A percentile compares a stretch with the other conserved stretches of the same genome.
Conservation (phyloP, 2,329 filamentous ascomycete species). For the Tolypocladium ophioglossoides region DNA sequence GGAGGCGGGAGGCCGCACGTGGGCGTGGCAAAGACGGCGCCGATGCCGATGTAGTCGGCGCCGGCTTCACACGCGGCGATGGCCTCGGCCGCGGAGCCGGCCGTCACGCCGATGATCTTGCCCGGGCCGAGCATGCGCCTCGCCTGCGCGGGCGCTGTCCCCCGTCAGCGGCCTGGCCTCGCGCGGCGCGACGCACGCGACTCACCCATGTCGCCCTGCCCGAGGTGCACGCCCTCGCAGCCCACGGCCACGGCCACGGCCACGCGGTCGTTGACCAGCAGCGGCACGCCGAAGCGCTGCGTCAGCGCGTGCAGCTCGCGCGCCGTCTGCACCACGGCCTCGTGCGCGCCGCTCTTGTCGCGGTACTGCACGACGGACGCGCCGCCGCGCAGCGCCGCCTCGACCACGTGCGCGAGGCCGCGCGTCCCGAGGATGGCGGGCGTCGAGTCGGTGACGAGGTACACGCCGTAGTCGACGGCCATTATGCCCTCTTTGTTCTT, state of each 20-base stretch:
- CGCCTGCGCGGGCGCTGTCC: slow-evolving; percentile 29
- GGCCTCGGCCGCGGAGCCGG: slow-evolving; percentile 65
- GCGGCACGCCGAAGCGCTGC: slow-evolving; percentile 55
- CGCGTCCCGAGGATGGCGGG: slow-evolving; percentile 64
- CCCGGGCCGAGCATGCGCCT: slow-evolving; percentile 61
- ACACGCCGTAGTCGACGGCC: slow-evolving; percentile 64
- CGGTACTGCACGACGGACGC: slow-evolving; percentile 83
- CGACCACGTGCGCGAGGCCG: slow-evolving; percentile 63
- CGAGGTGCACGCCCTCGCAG: slow-evolving; percentile 88
- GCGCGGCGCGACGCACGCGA: slow-evolving; percentile 1
- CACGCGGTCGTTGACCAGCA: slow-evolving; percentile 87
- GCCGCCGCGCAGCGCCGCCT: slow-evolving; percentile 65
- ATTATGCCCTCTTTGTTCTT: not conserved
- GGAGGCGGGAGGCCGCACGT: slow-evolving; percentile 47
- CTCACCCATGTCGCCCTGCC: slow-evolving; percentile 83
- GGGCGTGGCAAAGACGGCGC: slow-evolving; percentile 76
- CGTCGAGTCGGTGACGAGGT: slow-evolving; percentile 92
- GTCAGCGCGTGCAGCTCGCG: slow-evolving; percentile 63
- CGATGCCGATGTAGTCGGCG: slow-evolving; percentile 87
- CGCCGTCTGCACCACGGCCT: slow-evolving; percentile 58
- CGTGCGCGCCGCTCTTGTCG: slow-evolving; percentile 75
- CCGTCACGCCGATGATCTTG: slow-evolving; percentile 82
- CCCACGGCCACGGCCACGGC: slow-evolving; percentile 79
- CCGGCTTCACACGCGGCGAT: slow-evolving; percentile 59
- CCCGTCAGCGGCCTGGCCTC: not conserved